Percentiles rank a stretch among this genome's conserved stretches.
These are phyloP conservation scores for Physcomitrium patens DNA, from an alignment of 225 moss, liverwort and hornwort genomes.

Conservation along the genomic window DNA sequence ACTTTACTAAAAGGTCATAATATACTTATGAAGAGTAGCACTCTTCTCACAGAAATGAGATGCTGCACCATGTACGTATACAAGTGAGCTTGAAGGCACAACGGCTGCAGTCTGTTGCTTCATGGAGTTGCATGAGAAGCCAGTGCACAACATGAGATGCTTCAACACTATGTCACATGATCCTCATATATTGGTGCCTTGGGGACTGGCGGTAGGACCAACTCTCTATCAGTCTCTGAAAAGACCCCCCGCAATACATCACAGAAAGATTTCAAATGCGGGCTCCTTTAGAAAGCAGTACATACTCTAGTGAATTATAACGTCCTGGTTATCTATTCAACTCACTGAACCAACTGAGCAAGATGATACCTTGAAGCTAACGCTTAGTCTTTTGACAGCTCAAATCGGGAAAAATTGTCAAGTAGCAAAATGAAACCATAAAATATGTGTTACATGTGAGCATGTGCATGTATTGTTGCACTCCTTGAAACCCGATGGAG, in stretches of 20 bases:
- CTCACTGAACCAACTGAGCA: background rate
- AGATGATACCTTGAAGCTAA: background rate
- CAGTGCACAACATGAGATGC: background rate
- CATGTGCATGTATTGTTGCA: background rate
- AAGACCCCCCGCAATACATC: conserved; percentile 1
- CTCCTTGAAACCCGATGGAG: background rate
- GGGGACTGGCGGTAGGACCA: background rate
- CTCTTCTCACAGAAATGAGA: background rate
- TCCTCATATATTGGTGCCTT: background rate
- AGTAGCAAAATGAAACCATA: background rate
- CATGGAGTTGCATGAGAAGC: background rate
- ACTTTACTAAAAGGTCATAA: background rate
- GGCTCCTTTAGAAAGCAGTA: background rate
- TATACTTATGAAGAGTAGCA: background rate
- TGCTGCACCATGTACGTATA: background rate
- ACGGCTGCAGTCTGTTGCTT: background rate
- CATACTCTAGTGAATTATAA: background rate
- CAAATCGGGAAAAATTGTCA: background rate
- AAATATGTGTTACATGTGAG: background rate
- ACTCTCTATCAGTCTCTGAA: background rate
- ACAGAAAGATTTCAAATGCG: background rate
- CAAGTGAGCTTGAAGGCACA: background rate
- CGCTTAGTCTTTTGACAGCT: background rate
- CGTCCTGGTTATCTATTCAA: conserved; percentile 3
- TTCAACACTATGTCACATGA: background rate